These are phyloP conservation scores for Saraca asoca DNA, from an alignment of 331 rosid species.

Conservation along the genomic window DNA sequence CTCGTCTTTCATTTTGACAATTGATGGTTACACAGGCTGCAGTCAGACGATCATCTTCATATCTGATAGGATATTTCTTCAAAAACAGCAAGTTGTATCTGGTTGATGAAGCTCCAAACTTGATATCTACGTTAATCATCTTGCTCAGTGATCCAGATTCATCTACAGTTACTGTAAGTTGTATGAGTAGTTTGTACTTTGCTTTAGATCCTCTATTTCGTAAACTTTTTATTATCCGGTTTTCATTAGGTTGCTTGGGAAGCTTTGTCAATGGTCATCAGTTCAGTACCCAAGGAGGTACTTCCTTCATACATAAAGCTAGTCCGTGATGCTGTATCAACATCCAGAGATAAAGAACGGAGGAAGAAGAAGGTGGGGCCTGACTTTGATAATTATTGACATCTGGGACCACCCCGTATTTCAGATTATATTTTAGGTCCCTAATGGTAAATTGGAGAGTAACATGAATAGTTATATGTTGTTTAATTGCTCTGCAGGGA, in stretches of 20 bases:
- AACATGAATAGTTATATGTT: conserved; percentile 25
- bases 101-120: conserved; percentile 91
- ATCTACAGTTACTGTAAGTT: conserved; percentile 70
- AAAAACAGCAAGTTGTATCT: conserved; percentile 85
- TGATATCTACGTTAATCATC: conserved; percentile 82
- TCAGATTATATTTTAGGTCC: conserved; percentile 10
- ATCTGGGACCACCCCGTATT: background rate
- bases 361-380: conserved; percentile 88
- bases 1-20: conserved; percentile 24
- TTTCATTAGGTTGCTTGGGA: conserved; percentile 79
- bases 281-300: conserved; percentile 81
- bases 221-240: conserved; percentile 28
- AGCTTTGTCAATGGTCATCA: conserved; percentile 83
- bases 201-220: conserved; percentile 17
- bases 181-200: conserved; percentile 27
- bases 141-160: conserved; percentile 91
- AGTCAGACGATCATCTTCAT: conserved; percentile 75
- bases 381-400: conserved; percentile 9
- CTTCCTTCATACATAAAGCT: conserved; percentile 89
- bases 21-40: conserved; percentile 72
- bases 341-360: conserved; percentile 90
- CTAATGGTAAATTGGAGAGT: background rate
- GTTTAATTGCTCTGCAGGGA: conserved; percentile 63
- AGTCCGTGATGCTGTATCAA: conserved; percentile 97
- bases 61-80: conserved; percentile 88